A percentile compares a stretch with the other conserved stretches of the same genome.
Evolutionary conservation across 2,329 filamentous ascomycete genomes (phyloP).

Genomic region (Corinectria fuckeliana): DNA sequence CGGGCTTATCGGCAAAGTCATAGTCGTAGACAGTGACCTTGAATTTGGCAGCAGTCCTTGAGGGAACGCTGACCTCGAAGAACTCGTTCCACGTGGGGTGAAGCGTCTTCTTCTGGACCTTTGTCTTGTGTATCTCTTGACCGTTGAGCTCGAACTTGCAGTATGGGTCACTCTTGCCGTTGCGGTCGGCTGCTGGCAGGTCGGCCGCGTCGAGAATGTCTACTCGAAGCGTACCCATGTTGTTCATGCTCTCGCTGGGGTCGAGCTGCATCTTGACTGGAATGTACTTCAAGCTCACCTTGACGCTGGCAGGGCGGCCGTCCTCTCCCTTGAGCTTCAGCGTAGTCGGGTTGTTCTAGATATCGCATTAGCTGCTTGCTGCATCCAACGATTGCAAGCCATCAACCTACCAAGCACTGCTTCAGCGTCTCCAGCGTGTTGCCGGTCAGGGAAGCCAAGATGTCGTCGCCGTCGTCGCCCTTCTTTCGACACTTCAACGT

Average conservation of each 20-base stretch:
- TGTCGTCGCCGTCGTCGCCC: slow-evolving; percentile 75
- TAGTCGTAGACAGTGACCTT: slow-evolving; percentile 88
- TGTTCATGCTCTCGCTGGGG: slow-evolving; percentile 96
- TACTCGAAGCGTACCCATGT: slow-evolving; percentile 94
- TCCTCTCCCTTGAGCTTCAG: slow-evolving; percentile 81
- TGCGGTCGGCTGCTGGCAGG: slow-evolving; percentile 91
- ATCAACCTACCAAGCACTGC: slow-evolving; percentile 74
- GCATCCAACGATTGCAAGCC: background rate
- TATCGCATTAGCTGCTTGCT: background rate
- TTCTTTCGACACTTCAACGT: slow-evolving; percentile 87
- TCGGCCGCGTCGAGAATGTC: slow-evolving; percentile 86
- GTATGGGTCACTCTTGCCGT: slow-evolving; percentile 96
- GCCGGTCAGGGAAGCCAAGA: slow-evolving; percentile 82
- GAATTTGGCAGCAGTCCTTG: slow-evolving; percentile 85
- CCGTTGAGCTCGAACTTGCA: slow-evolving; percentile 93
- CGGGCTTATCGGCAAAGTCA: slow-evolving; percentile 95
- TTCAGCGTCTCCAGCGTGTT: slow-evolving; percentile 87
- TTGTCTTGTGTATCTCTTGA: slow-evolving; percentile 91
- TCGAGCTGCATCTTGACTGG: slow-evolving; percentile 94
- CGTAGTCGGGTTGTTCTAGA: slow-evolving; percentile 86
- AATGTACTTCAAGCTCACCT: slow-evolving; percentile 92
- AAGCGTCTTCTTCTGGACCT: slow-evolving; percentile 95
- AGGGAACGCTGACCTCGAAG: slow-evolving; percentile 84
- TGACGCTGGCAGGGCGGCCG: slow-evolving; percentile 74
- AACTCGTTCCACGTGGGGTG: slow-evolving; percentile 95